Conservation (phyloP, 768 basidiomycete species). For the Lentinula sp. region DNA sequence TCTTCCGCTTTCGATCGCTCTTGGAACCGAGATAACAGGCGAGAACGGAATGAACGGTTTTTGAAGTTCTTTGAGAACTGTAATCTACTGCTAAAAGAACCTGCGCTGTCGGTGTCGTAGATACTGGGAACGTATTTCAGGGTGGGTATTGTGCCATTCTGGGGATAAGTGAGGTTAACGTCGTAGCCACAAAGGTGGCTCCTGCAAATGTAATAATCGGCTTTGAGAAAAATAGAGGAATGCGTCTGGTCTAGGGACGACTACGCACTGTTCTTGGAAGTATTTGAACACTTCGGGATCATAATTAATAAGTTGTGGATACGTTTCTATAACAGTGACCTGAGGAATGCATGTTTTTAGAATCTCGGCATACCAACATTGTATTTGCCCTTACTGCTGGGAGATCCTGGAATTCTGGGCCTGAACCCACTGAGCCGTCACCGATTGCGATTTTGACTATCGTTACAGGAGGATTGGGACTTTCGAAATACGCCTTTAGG, state of each 20-base stretch:
- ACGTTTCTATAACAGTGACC: conserved; percentile 60
- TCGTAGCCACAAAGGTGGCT: conserved; percentile 39
- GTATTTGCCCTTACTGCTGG: conserved; percentile 41
- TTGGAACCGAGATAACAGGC: neutral
- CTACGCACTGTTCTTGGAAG: conserved; percentile 32
- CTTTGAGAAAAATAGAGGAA: neutral
- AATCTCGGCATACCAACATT: neutral
- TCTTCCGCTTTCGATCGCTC: conserved; percentile 3
- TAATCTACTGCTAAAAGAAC: neutral
- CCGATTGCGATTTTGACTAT: conserved; percentile 67
- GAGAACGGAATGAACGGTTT: conserved; percentile 3
- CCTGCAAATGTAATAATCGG: conserved; percentile 17
- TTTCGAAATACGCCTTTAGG: conserved; percentile 61
- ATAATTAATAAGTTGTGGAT: conserved; percentile 72
- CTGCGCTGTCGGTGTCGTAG: neutral
- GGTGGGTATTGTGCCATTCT: conserved; percentile 28
- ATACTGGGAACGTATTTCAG: neutral
- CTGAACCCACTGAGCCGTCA: conserved; percentile 54
- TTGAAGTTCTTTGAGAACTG: neutral
- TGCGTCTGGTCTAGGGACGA: neutral
- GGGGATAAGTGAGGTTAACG: conserved; percentile 43
- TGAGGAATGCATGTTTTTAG: conserved; percentile 15
- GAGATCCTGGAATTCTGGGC: conserved; percentile 41
- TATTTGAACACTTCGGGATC: conserved; percentile 60
- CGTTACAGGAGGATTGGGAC: conserved; percentile 59